Base-by-base conservation (phyloP, 164 flowering plant species). In the Sextonia rubra region DNA sequence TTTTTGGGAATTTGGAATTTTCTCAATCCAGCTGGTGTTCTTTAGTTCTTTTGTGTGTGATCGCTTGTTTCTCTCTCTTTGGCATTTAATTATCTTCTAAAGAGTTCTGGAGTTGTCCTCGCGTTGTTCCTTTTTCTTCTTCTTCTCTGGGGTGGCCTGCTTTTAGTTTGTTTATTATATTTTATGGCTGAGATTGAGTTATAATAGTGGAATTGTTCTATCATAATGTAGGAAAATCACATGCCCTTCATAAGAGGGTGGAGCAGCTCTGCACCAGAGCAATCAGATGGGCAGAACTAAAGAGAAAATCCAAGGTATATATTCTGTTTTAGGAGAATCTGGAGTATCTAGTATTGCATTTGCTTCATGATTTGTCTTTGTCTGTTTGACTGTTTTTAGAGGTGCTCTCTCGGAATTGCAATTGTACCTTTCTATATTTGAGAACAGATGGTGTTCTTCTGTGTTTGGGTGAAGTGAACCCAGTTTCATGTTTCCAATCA, bases 181-280 rank as follows among this genome's bases (percentile, higher is more conserved):
- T 52, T 14, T 29, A 17, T 17, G 44, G 67, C 44, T 14, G 37
- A 30, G 64, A 61, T 3, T 52, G 58, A 23, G n/a, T 25, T 22
- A 61, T 22, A 22, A 24, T 9, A 24, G 14, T 14, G 15, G 47
- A 26, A 29, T 12, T 30, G 20, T 30, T 29, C 12, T 30, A 30
- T 6, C 8, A 3, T 26, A 64, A 15, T 58, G 17, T 68, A 96
- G 99, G 99, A 55, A 93, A 96, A 87, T 91, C 99, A 26, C 99
- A 93, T 76, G 97, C 99, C 65, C 97, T 96, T 79, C 98, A 93
- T 82, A 96, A 90, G 83, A 91, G 98, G 75, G 92, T 96, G 73
- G 98, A 96, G 80, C 99, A 96, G 81, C 92, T 96, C 37, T 96
- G 99, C 83, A 93, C 89, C 70, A 86, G 99, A 79, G 98, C 99